Conservation (phyloP, 2,329 filamentous ascomycete species). For the Aspergillus amoenus region DNA sequence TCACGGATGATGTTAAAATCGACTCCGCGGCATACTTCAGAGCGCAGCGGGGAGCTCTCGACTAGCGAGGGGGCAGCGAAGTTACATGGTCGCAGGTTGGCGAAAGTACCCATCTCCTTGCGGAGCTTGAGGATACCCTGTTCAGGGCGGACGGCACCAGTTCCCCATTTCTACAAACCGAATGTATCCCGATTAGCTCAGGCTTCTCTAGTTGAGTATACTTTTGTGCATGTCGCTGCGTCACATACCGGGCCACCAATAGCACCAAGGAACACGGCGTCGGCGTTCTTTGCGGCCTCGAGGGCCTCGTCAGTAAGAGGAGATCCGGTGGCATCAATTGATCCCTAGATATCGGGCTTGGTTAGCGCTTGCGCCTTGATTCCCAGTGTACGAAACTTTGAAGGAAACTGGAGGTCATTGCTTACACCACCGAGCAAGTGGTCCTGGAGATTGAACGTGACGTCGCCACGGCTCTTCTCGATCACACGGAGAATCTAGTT, state of each 20-base stretch:
- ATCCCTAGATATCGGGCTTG: conserved; percentile 59
- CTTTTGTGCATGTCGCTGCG: not conserved
- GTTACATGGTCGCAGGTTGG: conserved; percentile 93
- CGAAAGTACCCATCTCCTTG: conserved; percentile 91
- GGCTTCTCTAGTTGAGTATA: not conserved
- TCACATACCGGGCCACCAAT: conserved; percentile 78
- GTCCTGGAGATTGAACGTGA: conserved; percentile 85
- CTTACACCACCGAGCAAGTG: conserved; percentile 89
- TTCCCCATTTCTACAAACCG: conserved; percentile 74
- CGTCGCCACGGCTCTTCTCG: conserved; percentile 67
- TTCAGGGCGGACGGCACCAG: conserved; percentile 81
- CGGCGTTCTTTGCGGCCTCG: conserved; percentile 75
- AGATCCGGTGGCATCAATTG: conserved; percentile 77
- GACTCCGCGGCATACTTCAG: conserved; percentile 77
- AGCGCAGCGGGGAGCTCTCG: conserved; percentile 82
- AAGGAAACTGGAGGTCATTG: not conserved
- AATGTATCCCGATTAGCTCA: conserved; percentile 5
- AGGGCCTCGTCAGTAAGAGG: conserved; percentile 83
- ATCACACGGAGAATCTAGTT: conserved; percentile 73
- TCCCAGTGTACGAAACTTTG: not conserved
- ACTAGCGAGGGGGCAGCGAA: conserved; percentile 87
- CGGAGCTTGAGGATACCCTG: conserved; percentile 87
- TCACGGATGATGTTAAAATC: conserved; percentile 94
- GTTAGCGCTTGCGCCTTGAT: not conserved
- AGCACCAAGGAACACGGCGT: conserved; percentile 87